Evolutionary conservation across 2,329 filamentous ascomycete species (phyloP).

Genomic region (Paecilomyces variotii): DNA sequence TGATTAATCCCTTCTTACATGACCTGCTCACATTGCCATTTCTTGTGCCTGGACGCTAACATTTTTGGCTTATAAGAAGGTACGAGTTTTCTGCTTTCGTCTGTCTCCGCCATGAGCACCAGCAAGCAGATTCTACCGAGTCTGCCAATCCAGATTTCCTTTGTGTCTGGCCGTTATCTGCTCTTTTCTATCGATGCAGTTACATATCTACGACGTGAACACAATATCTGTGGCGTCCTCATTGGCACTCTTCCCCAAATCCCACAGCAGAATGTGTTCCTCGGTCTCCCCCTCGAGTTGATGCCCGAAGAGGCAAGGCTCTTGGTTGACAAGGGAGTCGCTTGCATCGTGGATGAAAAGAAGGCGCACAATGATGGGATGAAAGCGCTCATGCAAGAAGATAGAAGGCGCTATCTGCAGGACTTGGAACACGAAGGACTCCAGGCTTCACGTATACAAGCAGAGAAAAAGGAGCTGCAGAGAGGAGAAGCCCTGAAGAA

Average conservation of each 20-base stretch:
- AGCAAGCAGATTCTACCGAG: slow-evolving; percentile 28
- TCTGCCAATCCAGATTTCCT: slow-evolving; percentile 68
- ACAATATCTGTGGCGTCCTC: slow-evolving; percentile 80
- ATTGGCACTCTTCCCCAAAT: slow-evolving; percentile 84
- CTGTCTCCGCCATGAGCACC: background rate
- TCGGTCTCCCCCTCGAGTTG: slow-evolving; percentile 79
- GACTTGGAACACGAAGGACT: slow-evolving; percentile 48
- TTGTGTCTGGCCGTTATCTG: slow-evolving; percentile 72
- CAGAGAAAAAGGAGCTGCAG: slow-evolving; percentile 42
- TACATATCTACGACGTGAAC: slow-evolving; percentile 65
- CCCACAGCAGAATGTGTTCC: slow-evolving; percentile 89
- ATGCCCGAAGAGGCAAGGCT: slow-evolving; percentile 83
- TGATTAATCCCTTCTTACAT: slow-evolving; percentile 17
- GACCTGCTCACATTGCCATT: slow-evolving; percentile 3
- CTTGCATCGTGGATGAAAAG: slow-evolving; percentile 72
- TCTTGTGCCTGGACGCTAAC: slow-evolving; percentile 15
- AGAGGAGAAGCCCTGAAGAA: slow-evolving; percentile 45
- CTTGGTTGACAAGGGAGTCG: slow-evolving; percentile 68
- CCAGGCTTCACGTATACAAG: slow-evolving; percentile 40
- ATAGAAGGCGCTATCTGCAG: slow-evolving; percentile 55
- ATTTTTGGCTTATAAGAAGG: background rate
- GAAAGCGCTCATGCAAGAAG: slow-evolving; percentile 47
- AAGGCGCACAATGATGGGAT: slow-evolving; percentile 61
- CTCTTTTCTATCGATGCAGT: slow-evolving; percentile 81
- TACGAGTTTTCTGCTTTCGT: background rate